These are phyloP conservation scores for Cornus florida DNA, from an alignment of 148 eudicot genomes.

Conservation along the genomic window DNA sequence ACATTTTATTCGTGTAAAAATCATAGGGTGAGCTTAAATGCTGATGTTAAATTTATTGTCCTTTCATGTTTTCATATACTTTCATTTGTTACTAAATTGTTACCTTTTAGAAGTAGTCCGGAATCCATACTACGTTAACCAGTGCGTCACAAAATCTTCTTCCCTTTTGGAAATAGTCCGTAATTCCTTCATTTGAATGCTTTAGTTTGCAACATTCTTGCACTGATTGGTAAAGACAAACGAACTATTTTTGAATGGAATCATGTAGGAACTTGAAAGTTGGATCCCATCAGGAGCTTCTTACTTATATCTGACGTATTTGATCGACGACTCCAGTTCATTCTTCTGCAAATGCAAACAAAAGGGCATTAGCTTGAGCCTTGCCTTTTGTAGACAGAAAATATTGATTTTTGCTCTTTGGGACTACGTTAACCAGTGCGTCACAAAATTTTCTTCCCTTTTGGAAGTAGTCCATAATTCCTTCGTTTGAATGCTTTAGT, in stretches of 20 bases:
- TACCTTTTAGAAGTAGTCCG: background rate
- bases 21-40: background rate
- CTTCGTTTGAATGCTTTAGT: background rate
- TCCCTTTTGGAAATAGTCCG: background rate
- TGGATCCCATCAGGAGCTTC: conserved; percentile 5
- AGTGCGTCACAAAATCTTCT: background rate
- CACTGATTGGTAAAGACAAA: conserved; percentile 16
- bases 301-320: background rate
- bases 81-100: background rate
- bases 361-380: conserved; percentile 13
- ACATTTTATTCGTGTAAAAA: background rate
- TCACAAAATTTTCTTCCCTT: background rate
- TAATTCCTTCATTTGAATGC: background rate
- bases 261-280: conserved; percentile 4
- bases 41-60: background rate
- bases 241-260: conserved; percentile 29
- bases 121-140: background rate
- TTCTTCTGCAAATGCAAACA: conserved; percentile 29
- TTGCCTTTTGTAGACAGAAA: conserved; percentile 2
- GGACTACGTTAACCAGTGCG: too few species aligned
- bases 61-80: background rate
- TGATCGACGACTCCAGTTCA: conserved; percentile 2
- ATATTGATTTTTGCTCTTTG: background rate
- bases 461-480: background rate
- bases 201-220: conserved; percentile 8